phyloP scores from a whole-genome alignment of 2,329 filamentous ascomycete genomes.

The Pseudogymnoascus sp. region DNA sequence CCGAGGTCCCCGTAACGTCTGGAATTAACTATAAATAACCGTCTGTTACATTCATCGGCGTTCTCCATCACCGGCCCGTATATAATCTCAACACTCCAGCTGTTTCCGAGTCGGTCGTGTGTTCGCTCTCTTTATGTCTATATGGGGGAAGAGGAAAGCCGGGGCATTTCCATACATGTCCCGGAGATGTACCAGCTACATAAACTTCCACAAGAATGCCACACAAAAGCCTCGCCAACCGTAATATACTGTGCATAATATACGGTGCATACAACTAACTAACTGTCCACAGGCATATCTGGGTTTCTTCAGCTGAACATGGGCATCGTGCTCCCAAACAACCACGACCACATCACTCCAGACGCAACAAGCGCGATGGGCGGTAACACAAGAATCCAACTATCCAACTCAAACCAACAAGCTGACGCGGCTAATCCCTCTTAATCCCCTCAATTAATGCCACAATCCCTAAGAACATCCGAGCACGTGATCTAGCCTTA shows the following conservation, averaged over 20 bases:
- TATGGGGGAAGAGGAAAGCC: neutral
- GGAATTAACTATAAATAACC: neutral
- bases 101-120: neutral
- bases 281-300: neutral
- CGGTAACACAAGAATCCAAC: neutral
- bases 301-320: constrained; percentile 2
- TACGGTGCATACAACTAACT: no score
- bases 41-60: neutral
- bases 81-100: neutral
- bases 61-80: neutral
- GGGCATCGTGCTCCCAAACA: neutral
- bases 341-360: neutral
- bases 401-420: neutral
- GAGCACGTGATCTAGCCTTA: constrained; percentile 3
- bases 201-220: neutral
- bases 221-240: constrained; percentile 2
- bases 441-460: neutral
- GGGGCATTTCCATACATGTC: neutral
- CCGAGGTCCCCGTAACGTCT: neutral
- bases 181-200: neutral
- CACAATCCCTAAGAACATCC: neutral
- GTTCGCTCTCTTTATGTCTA: neutral
- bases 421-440: neutral
- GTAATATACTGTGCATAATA: neutral
- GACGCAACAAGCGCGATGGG: constrained; percentile 5